phyloP scores from a whole-genome alignment of 2,329 filamentous ascomycete genomes.

The Leptodontidium sp. region DNA sequence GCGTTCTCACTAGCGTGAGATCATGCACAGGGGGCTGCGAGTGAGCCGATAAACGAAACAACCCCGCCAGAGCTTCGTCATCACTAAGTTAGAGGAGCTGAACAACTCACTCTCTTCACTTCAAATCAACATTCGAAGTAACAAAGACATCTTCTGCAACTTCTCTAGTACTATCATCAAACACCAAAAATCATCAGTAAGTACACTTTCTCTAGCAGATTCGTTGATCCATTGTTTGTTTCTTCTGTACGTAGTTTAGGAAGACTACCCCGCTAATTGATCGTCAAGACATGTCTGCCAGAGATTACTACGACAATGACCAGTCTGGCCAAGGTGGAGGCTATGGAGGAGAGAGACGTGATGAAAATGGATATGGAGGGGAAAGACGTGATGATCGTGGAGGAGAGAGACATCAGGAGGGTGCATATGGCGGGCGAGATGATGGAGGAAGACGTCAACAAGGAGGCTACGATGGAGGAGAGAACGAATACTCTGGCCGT shows the following conservation, averaged over 20 bases:
- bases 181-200: background rate
- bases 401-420: slow-evolving; percentile 25
- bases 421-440: slow-evolving; percentile 24
- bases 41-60: slow-evolving; percentile 1
- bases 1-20: background rate
- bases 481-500: slow-evolving; percentile 24
- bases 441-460: slow-evolving; percentile 23
- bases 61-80: slow-evolving; percentile 20
- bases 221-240: background rate
- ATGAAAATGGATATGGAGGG: slow-evolving; percentile 31
- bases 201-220: background rate
- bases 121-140: background rate
- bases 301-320: slow-evolving; percentile 31
- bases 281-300: slow-evolving; percentile 27
- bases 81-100: background rate
- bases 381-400: slow-evolving; percentile 26
- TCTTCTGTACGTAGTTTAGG: too few relatives aligned
- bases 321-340: slow-evolving; percentile 33
- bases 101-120: background rate
- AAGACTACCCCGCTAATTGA: slow-evolving; percentile 21
- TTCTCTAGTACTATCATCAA: background rate
- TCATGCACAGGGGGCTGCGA: background rate
- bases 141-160: background rate
- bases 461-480: slow-evolving; percentile 18
- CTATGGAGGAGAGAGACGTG: slow-evolving; percentile 31